Percentiles rank a stretch among this genome's conserved stretches.
phyloP scores from a whole-genome alignment of 148 eudicot genomes.

The Cornus suecica region DNA sequence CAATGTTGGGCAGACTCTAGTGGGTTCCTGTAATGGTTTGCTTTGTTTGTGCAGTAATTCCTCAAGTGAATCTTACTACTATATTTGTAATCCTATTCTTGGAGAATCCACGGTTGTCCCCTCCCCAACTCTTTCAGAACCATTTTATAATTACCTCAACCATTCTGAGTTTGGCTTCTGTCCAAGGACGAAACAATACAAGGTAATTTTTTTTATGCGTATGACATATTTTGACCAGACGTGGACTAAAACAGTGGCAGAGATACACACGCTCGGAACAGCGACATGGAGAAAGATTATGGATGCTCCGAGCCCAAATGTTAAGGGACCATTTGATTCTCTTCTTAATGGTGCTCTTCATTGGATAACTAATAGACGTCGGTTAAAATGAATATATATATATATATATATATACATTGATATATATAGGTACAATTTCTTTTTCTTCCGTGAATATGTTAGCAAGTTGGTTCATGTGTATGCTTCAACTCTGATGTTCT shows the following conservation, averaged over 20 bases:
- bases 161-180: constrained; percentile 32
- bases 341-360: constrained; percentile 31
- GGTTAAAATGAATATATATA: too few species aligned
- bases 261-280: constrained; percentile 31
- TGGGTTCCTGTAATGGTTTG: constrained; percentile 35
- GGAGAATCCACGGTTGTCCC: constrained; percentile 26
- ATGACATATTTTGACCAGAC: constrained; percentile 2
- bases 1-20: background rate
- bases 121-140: background rate
- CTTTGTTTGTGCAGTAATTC: constrained; percentile 21
- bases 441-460: too few species aligned
- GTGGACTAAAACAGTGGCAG: background rate
- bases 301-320: constrained; percentile 15
- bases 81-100: constrained; percentile 34
- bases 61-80: background rate
- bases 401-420: too few species aligned
- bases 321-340: constrained; percentile 19
- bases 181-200: constrained; percentile 32
- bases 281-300: constrained; percentile 25
- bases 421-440: too few species aligned
- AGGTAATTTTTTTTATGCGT: constrained; percentile 28
- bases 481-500: too few species aligned
- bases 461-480: too few species aligned
- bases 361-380: constrained; percentile 24
- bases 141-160: background rate